Base-by-base conservation (phyloP, 768 basidiomycete species). In the Termitomyces heimii region DNA sequence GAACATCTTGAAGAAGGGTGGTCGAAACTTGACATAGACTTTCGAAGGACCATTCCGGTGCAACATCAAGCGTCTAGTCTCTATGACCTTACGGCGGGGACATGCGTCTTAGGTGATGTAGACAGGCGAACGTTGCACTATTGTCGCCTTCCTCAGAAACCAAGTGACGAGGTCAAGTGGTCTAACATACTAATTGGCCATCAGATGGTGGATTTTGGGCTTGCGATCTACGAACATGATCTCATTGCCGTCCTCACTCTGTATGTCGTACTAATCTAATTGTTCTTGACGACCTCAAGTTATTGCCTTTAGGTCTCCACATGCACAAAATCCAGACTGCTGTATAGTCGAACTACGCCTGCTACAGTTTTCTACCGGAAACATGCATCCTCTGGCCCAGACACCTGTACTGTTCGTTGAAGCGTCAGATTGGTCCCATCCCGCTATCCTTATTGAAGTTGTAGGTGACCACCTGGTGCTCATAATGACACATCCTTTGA, bases 151-250 rank as follows among this genome's bases (percentile, higher is more conserved):
- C 53, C 53, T 29, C 13, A 13, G 26, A 18, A 31, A n/a, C 37
- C 47, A 50, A 14, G 8, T 9, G 68, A 73, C 22, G 58, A 62
- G 13, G 42, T 62, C 2, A 57, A 59, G 22, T 75, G 73, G 73
- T 66, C 56, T 35, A 57, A 39, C n/a, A 62, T 76, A 20, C 43
- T 57, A 16, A 57, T 70, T 20, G 60, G 65, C 12, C 55, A 65
- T 3, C 64, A 58, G 10, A 69, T 77, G 50, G 67, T 79, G 31
- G 77, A 78, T 59, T 72, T 79, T 59, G 76, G 75, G 4, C 56
- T 78, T 32, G 70, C 71, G 32, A 60, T 77, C 5, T 65, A 72
- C 20, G 76, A 78, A 56, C 76, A 78, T 52, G 75, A 79, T 64
- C 61, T 79, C 31, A 66, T 77, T 26, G 75, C 67, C 4, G 28